Evolutionary conservation across 352 stramenopile genomes (phyloP), one percentile per base, ranked within the genome.

Genomic region (Phytophthora ohioensis): DNA sequence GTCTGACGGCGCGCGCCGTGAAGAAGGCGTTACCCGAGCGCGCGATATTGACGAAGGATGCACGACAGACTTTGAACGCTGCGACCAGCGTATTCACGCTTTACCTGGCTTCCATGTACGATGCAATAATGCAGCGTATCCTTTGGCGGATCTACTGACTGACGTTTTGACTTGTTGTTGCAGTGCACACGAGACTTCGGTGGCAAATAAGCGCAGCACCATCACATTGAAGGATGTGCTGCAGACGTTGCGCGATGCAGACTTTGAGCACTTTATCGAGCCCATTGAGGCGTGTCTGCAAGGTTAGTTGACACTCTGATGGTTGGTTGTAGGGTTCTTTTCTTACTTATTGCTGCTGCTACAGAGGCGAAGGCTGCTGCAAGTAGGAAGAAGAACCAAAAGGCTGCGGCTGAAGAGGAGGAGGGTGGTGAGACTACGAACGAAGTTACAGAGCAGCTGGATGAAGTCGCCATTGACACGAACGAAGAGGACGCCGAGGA

Each of bases 221-320:
- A 87, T 95, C 57, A 87, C 82, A 13, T 71, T 91, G 5, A 88
- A 89, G 46, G 88, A 95, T 45, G 88, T 95, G 54, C 65, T 94
- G 34, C 76, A 82, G 31, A 84, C 88, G 39, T 69, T 95, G 45
- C 60, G 80, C 4, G 88, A 95, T 31, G 77, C 81, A n/a, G 85
- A 95, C 54, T 92, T 95, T 58, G 84, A 91, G 54, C 82, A 91
- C 53, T 93, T 95, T 53, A 74, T 91, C 27, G 76, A 71, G 34
- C 82, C 88, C 0, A 79, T 93, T 35, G 88, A 93, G 57, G 67
- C 80, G 3, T 95, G 84, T 69, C 43, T 95, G n/a, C 60, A 79
- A 76, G 85, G 85, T 93, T n/a, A 15, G 73, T 21, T 30, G n/a
- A 15, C 17, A 15, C 4, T n/a, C 27, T 36, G 11, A 6, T 27